Evolutionary conservation across 306 rosid species (phyloP).

Genomic region (Cucurbita moschata): DNA sequence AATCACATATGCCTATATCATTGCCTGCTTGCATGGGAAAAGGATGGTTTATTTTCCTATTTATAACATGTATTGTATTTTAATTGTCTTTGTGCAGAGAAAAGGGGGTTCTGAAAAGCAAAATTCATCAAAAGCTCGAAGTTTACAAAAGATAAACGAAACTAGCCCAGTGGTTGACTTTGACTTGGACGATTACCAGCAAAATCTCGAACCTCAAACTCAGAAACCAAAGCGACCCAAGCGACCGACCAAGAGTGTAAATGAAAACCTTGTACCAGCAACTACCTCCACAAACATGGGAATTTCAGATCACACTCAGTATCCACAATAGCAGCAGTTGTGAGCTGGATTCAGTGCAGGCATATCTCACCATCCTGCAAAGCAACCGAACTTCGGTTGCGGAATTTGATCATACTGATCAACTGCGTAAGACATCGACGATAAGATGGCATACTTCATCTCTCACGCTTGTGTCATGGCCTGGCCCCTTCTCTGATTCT

Average conservation of each 20-base stretch:
- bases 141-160: constrained; percentile 31
- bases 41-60: neutral
- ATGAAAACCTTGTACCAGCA: constrained; percentile 46
- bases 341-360: neutral
- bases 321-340: neutral
- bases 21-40: neutral
- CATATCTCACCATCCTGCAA: neutral
- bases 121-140: constrained; percentile 27
- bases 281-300: constrained; percentile 14
- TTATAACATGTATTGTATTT: neutral
- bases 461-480: neutral
- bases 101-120: constrained; percentile 38
- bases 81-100: constrained; percentile 32
- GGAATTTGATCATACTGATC: neutral
- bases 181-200: constrained; percentile 30
- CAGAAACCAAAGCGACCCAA: constrained; percentile 57
- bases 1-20: neutral
- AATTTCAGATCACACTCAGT: constrained; percentile 28
- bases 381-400: neutral
- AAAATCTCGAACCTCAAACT: constrained; percentile 24
- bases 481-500: neutral
- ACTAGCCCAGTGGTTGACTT: constrained; percentile 13
- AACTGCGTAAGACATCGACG: neutral
- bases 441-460: neutral
- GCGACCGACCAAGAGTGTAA: constrained; percentile 54